These are phyloP conservation scores for Casaregolazyma lundiana DNA, from an alignment of 1,139 yeast species.

Conservation along the genomic window DNA sequence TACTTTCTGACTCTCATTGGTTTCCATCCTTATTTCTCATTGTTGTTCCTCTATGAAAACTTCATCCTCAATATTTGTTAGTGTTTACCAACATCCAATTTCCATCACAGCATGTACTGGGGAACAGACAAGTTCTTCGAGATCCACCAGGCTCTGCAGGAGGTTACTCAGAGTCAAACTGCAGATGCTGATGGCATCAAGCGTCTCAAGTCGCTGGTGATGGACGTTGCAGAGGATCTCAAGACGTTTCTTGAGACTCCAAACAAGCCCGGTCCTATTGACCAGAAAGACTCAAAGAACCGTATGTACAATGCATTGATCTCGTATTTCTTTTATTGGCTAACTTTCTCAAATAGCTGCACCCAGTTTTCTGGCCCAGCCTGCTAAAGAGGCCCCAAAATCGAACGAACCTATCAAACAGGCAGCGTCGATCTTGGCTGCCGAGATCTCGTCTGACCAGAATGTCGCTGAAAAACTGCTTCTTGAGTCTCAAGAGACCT, in stretches of 20 bases:
- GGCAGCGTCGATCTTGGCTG: slow-evolving; percentile 49
- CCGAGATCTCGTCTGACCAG: slow-evolving; percentile 67
- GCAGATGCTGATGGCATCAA: slow-evolving; percentile 17
- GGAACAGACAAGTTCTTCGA: slow-evolving; percentile 32
- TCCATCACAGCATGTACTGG: slow-evolving; percentile 30
- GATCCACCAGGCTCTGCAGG: slow-evolving; percentile 27
- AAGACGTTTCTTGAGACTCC: slow-evolving; percentile 46
- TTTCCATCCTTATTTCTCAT: neutral
- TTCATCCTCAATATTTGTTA: too few species aligned
- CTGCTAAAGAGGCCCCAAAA: slow-evolving; percentile 45
- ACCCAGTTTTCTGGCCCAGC: slow-evolving; percentile 36
- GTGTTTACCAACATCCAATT: neutral
- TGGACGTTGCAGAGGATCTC: slow-evolving; percentile 43
- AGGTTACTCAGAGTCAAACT: neutral
- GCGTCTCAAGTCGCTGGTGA: slow-evolving; percentile 21
- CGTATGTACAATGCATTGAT: slow-evolving; percentile 9
- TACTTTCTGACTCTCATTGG: neutral
- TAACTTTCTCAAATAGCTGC: neutral
- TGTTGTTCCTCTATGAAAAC: neutral
- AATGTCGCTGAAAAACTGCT: slow-evolving; percentile 57
- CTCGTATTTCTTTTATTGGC: slow-evolving; percentile 1
- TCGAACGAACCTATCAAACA: slow-evolving; percentile 51
- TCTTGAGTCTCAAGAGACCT: slow-evolving; percentile 38
- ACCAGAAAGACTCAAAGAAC: slow-evolving; percentile 47
- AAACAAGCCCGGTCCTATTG: slow-evolving; percentile 51